These are phyloP conservation scores for Posidonia australis DNA, from an alignment of 106 monocot genomes.

Conservation along the genomic window DNA sequence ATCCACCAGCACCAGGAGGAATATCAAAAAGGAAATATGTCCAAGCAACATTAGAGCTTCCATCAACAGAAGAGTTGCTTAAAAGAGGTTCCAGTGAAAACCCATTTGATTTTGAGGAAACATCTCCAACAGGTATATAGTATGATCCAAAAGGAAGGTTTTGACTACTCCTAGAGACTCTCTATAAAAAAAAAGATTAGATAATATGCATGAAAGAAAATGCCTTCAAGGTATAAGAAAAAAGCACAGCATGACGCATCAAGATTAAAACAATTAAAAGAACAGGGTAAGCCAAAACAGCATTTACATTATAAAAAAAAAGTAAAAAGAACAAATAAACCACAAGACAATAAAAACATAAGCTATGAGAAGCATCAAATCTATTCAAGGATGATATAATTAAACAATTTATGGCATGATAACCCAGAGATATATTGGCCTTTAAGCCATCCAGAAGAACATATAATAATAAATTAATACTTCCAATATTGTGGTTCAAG, in stretches of 20 bases:
- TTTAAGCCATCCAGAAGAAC: no score
- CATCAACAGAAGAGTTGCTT: conserved; percentile 38
- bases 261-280: not conserved
- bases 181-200: conserved; percentile 33
- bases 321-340: no score
- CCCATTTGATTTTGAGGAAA: conserved; percentile 3
- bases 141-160: conserved; percentile 50
- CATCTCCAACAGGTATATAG: conserved; percentile 45
- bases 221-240: no score
- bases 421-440: no score
- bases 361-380: no score
- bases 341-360: no score
- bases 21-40: conserved; percentile 68
- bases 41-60: conserved; percentile 34
- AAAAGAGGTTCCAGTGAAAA: conserved; percentile 46
- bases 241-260: not conserved
- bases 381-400: no score
- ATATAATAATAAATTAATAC: no score
- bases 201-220: not conserved
- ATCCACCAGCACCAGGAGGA: conserved; percentile 69
- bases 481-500: no score
- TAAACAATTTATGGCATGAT: no score
- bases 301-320: no score
- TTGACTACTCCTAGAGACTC: conserved; percentile 31
- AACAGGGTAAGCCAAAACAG: no score